Evolutionary conservation across 768 basidiomycete genomes (phyloP).

Genomic region (Lactifluus rugatus): DNA sequence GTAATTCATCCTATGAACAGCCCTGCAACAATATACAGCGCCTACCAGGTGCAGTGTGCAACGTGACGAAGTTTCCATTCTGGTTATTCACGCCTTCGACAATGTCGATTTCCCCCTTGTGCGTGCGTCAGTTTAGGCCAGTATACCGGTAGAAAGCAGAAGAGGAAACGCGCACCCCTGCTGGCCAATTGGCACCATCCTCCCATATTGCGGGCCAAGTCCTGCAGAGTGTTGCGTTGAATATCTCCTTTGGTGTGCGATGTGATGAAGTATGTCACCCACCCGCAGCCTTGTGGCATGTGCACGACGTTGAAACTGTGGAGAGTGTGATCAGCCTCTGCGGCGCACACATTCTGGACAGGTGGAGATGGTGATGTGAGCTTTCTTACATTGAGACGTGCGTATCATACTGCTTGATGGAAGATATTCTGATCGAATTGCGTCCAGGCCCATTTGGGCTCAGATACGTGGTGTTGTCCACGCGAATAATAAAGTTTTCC

Average conservation of each 20-base stretch:
- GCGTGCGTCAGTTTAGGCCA: conserved; percentile 22
- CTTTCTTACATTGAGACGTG: conserved; percentile 35
- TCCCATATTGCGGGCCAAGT: conserved; percentile 56
- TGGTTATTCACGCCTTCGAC: conserved; percentile 51
- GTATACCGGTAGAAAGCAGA: not conserved
- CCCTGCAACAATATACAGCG: not conserved
- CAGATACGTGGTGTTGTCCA: conserved; percentile 6
- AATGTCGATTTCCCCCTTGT: conserved; percentile 43
- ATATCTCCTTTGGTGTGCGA: conserved; percentile 5
- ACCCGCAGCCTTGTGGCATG: conserved; percentile 57
- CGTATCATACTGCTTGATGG: conserved; percentile 9
- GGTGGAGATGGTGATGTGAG: not conserved
- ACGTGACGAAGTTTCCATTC: conserved; percentile 39
- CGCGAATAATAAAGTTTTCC: conserved; percentile 6
- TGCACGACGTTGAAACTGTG: conserved; percentile 42
- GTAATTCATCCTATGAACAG: not conserved
- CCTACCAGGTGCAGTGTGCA: conserved; percentile 41
- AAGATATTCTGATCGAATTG: conserved; percentile 15
- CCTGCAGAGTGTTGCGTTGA: not conserved
- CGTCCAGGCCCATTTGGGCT: conserved; percentile 9
- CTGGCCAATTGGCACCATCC: conserved; percentile 41
- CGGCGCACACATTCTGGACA: conserved; percentile 1
- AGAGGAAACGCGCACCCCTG: conserved; percentile 24
- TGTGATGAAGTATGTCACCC: conserved; percentile 19
- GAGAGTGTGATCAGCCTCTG: conserved; percentile 3